Base-by-base conservation (phyloP, 169 alveolate genomes). In the Ichthyophthirius multifiliis region DNA sequence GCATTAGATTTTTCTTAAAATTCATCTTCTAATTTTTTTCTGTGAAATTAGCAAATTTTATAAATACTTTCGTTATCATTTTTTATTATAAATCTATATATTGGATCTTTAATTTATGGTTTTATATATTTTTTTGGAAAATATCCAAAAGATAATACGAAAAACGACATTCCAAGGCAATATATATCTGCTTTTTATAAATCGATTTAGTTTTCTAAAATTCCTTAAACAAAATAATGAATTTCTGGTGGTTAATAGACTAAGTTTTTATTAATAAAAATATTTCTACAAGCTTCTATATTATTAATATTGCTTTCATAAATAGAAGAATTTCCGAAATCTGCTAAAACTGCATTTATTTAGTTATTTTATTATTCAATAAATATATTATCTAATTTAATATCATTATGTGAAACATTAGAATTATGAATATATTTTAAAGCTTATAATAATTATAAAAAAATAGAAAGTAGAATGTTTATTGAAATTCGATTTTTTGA, bases 41-140 rank as follows among this genome's bases (percentile, higher is more conserved):
- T 34, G 18, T 27, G 31, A 27, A 7, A 13, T 39, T 55, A 27
- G 3, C 23, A 27, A 27, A 27, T 55, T 55, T 4, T 10, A 9
- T 55, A 55, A 20, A 55, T 27, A 55, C 31, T 55, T 23, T 55
- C 71, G 0, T 27, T 39, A 55, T 55, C 71, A 55, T 55, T 34
- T 39, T 55, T 55, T 0, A 55, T 55, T 1, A 55, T 55, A 18
- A 27, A 55, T 55, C 71, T 55, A 18, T 55, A 55, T 3, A 55
- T 55, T 13, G 71, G 71, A 23, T 55, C 71, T 55, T 39, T 55
- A 34, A 55, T 55, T 55, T 55, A n/a, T 10, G 71, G 71, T 55
- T 55, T n/a, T 4, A 39, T 34, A 39, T 55, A 55, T 27, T 55
- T 55, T 27, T 55, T 55, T 13, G 71, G 71, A n/a, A 27, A 55